phyloP scores from a whole-genome alignment of 108 stramenopile species.

The Mediolabrus comicus region DNA sequence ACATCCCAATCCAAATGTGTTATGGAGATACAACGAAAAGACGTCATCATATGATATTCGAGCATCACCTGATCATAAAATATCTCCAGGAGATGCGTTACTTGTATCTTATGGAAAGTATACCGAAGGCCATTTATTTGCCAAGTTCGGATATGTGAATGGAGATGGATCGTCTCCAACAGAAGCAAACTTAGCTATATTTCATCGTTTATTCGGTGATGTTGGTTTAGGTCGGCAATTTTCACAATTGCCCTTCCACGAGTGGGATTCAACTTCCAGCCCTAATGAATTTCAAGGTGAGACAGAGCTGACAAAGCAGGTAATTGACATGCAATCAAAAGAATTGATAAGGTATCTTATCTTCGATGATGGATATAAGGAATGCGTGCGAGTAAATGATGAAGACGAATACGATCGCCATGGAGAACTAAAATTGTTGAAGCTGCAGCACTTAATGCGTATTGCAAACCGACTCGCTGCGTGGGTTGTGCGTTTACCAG shows the following conservation, averaged over 20 bases:
- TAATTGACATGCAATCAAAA: slow-evolving; percentile 35
- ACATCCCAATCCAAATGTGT: slow-evolving; percentile 71
- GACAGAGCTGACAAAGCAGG: slow-evolving; percentile 9
- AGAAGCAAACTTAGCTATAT: slow-evolving; percentile 57
- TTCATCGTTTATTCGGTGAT: slow-evolving; percentile 62
- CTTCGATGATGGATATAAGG: slow-evolving; percentile 79
- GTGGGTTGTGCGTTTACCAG: slow-evolving; percentile 63
- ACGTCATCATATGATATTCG: slow-evolving; percentile 55
- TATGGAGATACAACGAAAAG: slow-evolving; percentile 49
- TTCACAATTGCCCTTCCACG: slow-evolving; percentile 48
- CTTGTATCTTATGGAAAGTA: slow-evolving; percentile 73
- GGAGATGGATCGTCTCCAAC: slow-evolving; percentile 74
- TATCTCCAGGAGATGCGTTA: slow-evolving; percentile 43
- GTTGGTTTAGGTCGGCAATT: slow-evolving; percentile 57
- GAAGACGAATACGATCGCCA: neutral
- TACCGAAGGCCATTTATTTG: slow-evolving; percentile 72
- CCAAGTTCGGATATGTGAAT: slow-evolving; percentile 82
- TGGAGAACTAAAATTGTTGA: slow-evolving; percentile 66
- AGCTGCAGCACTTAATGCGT: slow-evolving; percentile 54
- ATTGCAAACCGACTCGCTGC: slow-evolving; percentile 54
- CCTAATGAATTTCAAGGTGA: neutral
- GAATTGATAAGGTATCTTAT: slow-evolving; percentile 60
- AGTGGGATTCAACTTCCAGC: slow-evolving; percentile 2
- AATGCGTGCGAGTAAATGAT: slow-evolving; percentile 45
- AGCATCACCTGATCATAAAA: slow-evolving; percentile 32